Evolutionary conservation across 2,329 filamentous ascomycete species (phyloP), one percentile per base, ranked within the genome.

Genomic region (Tolypocladium tropicale): DNA sequence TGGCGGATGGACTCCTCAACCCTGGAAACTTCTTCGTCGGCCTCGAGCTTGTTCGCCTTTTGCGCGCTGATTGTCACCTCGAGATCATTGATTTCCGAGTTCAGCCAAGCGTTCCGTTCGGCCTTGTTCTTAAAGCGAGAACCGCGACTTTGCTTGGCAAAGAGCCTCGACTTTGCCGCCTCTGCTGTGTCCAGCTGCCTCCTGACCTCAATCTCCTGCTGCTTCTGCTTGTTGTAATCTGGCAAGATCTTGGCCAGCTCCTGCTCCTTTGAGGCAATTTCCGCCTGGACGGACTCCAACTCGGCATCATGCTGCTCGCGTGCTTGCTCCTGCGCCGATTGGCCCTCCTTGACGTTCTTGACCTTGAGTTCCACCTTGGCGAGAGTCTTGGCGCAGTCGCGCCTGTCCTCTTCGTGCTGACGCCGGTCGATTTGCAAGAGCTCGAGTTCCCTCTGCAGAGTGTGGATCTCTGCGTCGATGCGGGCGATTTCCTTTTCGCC

Each of bases 81-180:
- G 55, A 92, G 82, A 37, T 95, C 88, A 49, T 88, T 79, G 56
- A 97, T 89, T 71, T 96, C 88, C 59, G 83, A 80, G 58, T 83
- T 84, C 53, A 99, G 76, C 78, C 84, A 96, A 37, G 83, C 81
- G 69, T 99, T 93, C 48, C 95, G 86, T 68, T 97, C 90, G 10
- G 83, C 81, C 75, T 96, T 96, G 69, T 84, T 95, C 66, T 81
- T 88, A 71, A 96, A 99, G 59, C 90, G 88, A 21, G 88, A 87
- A 61, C 88, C 91, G 50, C 93, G 86, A 48, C 88, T 90, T 72
- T 99, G 93, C 70, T 99, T 99, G 53, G 89, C 89, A 67, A 95
- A 90, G 9, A 99, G 80, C 39, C 92, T 85, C 61, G 88, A 84
- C 46, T 89, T 81, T 6, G 82, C 80, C 9, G 86, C 86, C 64